Conservation (phyloP, 1,284 basidiomycete species). For the Papiliotrema laurentii region DNA sequence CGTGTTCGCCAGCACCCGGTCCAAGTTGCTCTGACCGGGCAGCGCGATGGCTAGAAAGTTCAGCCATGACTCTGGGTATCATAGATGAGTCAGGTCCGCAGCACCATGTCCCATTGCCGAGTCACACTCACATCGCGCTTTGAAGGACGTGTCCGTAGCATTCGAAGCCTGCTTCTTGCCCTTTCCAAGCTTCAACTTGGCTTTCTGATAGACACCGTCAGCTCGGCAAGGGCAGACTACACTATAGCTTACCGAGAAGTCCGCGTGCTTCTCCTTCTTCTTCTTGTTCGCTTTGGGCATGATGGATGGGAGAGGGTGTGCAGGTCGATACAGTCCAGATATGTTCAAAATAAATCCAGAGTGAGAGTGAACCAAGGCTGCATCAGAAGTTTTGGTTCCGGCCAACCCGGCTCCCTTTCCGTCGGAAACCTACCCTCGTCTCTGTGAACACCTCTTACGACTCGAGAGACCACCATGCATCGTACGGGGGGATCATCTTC, state of each 20-base stretch:
- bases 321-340: background rate
- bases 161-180: conserved; percentile 79
- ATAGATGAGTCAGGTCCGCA: background rate
- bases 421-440: background rate
- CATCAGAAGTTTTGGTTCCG: background rate
- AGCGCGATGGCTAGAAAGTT: conserved; percentile 72
- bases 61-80: background rate
- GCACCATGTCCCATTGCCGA: no score
- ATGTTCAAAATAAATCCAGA: background rate
- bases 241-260: conserved; percentile 63
- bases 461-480: background rate
- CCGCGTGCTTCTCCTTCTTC: conserved; percentile 79
- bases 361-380: no score
- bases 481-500: no score
- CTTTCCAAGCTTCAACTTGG: conserved; percentile 92
- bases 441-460: background rate
- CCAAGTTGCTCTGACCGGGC: conserved; percentile 65
- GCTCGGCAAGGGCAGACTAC: background rate
- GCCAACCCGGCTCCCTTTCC: background rate
- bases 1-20: conserved; percentile 27
- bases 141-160: conserved; percentile 92
- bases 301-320: background rate
- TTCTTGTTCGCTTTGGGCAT: conserved; percentile 87
- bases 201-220: conserved; percentile 61
- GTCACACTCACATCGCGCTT: conserved; percentile 77